Base-by-base conservation (phyloP, 139 green algal genomes). In the Chlamydomonas asymmetrica region DNA sequence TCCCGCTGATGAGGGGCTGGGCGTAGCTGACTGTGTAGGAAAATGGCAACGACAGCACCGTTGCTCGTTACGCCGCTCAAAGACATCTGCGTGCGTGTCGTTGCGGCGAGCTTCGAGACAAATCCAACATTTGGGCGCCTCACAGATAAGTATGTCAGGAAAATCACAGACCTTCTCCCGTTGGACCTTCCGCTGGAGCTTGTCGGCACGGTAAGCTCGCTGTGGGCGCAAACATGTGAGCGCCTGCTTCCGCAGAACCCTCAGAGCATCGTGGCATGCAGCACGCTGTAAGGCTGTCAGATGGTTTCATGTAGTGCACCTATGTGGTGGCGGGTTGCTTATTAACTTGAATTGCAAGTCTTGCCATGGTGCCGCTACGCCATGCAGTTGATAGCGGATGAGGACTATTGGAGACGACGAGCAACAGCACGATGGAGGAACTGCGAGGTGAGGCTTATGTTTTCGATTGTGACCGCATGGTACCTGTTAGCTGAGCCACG, bases 131-230 rank as follows among this genome's bases (percentile, higher is more conserved):
- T 92, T 45, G 78, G 80, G 37, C 69, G 73, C 2, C 64, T 94
- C 5, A 64, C 77, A 37, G 76, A 87, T 18, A 76, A 86, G 31
- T 85, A 84, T 75, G 73, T 88, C 16, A 87, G 86, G 60, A 75
- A 78, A 27, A 79, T 94, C 22, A 81, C 83, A 9, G 82, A 87
- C 48, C 79, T 83, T n/a, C 78, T 94, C 27, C 78, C 82, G 7
- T 54, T 93, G 13, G 90, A 94, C 48, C 80, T 96, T 25, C 88
- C 88, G 0, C 70, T 94, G 35, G 87, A 94, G 61, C 82, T 96
- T 9, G 88, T 84, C n/a, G 91, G 90, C 34, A 82, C 82, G 48
- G 88, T 88, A 41, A 69, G 81, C 49, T n/a, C n/a, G n/a, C n/a
- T n/a, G n/a, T n/a, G n/a, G n/a, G n/a, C n/a, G n/a, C n/a, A n/a